Evolutionary conservation across 202 grass and related monocot genomes (phyloP), one percentile per base, ranked within the genome.

Genomic region (Tripidium arundinaceum): DNA sequence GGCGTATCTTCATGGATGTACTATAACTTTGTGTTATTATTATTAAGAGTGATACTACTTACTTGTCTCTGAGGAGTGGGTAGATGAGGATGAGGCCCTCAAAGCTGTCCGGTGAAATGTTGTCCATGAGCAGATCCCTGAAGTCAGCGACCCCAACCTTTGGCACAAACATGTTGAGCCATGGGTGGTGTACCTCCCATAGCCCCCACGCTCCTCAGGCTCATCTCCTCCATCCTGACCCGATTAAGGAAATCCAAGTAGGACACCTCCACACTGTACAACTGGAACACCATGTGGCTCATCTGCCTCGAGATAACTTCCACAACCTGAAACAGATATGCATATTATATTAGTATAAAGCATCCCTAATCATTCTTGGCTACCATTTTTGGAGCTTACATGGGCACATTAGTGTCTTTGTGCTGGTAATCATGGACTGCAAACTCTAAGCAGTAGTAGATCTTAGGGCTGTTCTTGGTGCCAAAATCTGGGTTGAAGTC

Each of bases 151-250:
- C 90, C 62, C 91, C 89, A 38, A 81, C 81, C 85, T 90, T 97
- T 57, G 94, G 94, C 54, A 97, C 91, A 87, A 94, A 97, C 94
- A 97, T 94, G 81, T 97, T 97, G 37, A 97, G 89, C 94, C 94
- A 97, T 71, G 94, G 94, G 80, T 97, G 94, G 63, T 91, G 91
- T 31, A 97, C 89, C 74, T 97, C 94, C 94, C 94, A 97, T n/a
- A 97, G 74, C n/a, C 25, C 94, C 91, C 11, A 75, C 83, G 40
- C 81, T 83, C 79, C 91, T 94, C 0, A 97, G 72, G 86, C 89
- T 92, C 74, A 87, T 81, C 86, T 97, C 94, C 55, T 97, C 94
- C 85, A 97, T 94, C 72, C 91, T 92, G 36, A 97, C 94, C 77
- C 94, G 91, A 22, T 97, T 93, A 18, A 97, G 86, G 60, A 97